These are phyloP conservation scores for Dryas integrifolia DNA, from an alignment of 331 rosid genomes.

Conservation along the genomic window DNA sequence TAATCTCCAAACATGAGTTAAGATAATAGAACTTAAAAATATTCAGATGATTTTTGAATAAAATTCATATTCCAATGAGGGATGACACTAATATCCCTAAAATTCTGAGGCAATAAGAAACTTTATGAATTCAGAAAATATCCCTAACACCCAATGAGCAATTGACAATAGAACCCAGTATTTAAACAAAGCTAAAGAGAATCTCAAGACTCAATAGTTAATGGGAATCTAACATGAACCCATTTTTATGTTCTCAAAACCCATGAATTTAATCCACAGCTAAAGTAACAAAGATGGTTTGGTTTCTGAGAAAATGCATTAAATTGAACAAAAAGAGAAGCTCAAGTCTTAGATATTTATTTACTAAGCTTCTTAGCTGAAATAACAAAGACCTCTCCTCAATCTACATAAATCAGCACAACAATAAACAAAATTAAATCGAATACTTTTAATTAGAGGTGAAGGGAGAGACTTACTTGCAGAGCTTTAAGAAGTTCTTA, in stretches of 20 bases:
- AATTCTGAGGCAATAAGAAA: neutral
- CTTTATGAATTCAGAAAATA: neutral
- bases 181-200: too few species aligned
- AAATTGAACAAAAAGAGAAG: neutral
- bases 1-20: neutral
- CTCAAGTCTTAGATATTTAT: neutral
- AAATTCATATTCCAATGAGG: neutral
- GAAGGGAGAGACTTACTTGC: constrained; percentile 51
- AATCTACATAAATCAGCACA: neutral
- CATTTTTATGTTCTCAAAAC: neutral
- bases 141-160: neutral
- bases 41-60: neutral
- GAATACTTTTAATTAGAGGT: neutral
- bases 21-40: neutral
- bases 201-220: neutral
- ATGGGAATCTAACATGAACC: neutral
- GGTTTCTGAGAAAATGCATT: neutral
- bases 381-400: neutral
- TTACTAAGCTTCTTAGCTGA: neutral
- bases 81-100: neutral
- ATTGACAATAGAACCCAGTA: neutral
- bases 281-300: neutral
- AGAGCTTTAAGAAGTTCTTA: constrained; percentile 90
- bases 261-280: neutral
- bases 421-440: neutral